Evolutionary conservation across 352 stramenopile genomes (phyloP), one percentile per base, ranked within the genome.

Genomic region (Thraustochytrium striatum): DNA sequence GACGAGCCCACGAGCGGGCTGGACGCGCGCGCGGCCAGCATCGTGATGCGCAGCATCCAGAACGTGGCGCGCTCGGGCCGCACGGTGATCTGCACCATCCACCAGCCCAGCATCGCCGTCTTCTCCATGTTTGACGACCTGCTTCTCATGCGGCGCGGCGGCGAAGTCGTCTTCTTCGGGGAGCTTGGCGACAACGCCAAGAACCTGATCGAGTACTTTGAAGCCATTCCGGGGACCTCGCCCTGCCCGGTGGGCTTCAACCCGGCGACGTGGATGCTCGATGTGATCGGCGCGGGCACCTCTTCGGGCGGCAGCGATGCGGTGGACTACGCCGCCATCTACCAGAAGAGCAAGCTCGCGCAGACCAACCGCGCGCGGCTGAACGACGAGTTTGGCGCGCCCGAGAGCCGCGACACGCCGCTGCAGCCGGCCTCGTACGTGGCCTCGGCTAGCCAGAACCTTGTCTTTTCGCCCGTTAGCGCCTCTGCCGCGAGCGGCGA

Each of bases 21-120:
- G 30, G 87, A 91, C 69, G 84, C 87, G 38, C 70, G 83, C 30
- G 79, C 86, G 0, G 86, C 87, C 61, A 33, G 13, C 33, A 30
- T 85, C 83, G 69, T 88, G 83, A 84, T 85, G 83, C 30, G 75
- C 62, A 65, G 39, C 36, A 25, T 91, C 82, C 72, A 85, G 21
- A 86, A 87, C 68, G 81, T 90, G 82, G 86, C 89, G 16, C 82
- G 88, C 70, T 85, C 84, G 28, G 89, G 89, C 21, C 86, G 89
- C 16, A 95, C 90, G 16, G 89, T 95, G 61, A 84, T 93, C 41
- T 91, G 88, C 62, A 95, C 90, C n/a, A 95, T 96, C 73, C 91
- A 96, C 72, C 91, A 96, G 83, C 91, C 91, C 11, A 92, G 86
- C 61, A 88, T 85, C 19, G 84, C 87, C 47, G 87, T 95, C 19